Percentiles rank a stretch among this genome's conserved stretches.
These are phyloP conservation scores for Backusella liffmaniae DNA, from an alignment of 192 early-diverging fungal genomes.

Conservation along the genomic window DNA sequence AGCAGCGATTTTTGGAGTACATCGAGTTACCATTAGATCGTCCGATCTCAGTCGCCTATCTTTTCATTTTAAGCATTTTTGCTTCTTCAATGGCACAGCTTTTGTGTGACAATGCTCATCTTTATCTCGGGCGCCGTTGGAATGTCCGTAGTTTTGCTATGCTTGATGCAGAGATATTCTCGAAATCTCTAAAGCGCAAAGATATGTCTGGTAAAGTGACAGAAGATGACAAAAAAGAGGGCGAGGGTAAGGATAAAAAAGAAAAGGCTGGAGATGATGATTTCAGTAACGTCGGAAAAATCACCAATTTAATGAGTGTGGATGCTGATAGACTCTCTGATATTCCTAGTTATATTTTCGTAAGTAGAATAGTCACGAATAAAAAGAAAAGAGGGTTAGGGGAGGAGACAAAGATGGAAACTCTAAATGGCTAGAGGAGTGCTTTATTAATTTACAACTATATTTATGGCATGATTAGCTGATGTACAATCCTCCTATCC, in stretches of 20 bases:
- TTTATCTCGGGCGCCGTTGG: slow-evolving; percentile 48
- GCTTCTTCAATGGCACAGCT: slow-evolving; percentile 36
- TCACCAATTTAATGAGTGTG: slow-evolving; percentile 73
- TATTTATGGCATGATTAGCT: not conserved
- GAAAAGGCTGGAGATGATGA: slow-evolving; percentile 17
- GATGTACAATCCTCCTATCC: slow-evolving; percentile 60
- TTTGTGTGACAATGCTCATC: slow-evolving; percentile 41
- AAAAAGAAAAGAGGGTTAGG: not conserved
- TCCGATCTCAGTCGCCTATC: slow-evolving; percentile 41
- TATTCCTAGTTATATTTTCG: slow-evolving; percentile 54
- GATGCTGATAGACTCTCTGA: slow-evolving; percentile 63
- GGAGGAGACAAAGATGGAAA: not conserved
- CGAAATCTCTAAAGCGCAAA: slow-evolving; percentile 45
- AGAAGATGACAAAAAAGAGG: not conserved
- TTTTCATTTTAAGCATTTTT: slow-evolving; percentile 49
- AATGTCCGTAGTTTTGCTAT: slow-evolving; percentile 46
- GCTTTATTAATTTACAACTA: not conserved
- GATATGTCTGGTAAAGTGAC: slow-evolving; percentile 39
- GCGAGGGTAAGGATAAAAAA: not conserved
- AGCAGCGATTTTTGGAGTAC: slow-evolving; percentile 40
- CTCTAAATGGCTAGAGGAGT: not conserved
- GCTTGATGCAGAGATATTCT: slow-evolving; percentile 48
- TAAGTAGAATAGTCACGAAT: slow-evolving; percentile 17
- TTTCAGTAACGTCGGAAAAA: slow-evolving; percentile 55
- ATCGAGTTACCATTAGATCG: slow-evolving; percentile 25